Conservation (phyloP, 1,284 basidiomycete species). For the Austroboletus novae-zelandiae region DNA sequence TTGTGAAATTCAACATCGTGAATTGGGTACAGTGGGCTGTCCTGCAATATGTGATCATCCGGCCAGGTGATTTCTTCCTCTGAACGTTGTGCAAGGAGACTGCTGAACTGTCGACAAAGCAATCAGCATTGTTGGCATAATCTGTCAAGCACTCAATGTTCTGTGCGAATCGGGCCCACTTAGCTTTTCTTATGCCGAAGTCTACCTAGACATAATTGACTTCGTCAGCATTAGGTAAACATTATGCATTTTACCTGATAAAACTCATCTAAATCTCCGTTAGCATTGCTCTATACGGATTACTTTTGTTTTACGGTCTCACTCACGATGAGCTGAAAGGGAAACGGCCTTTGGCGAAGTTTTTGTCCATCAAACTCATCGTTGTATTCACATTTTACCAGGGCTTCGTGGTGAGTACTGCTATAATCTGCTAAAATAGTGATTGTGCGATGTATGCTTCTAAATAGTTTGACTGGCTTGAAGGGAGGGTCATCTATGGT, state of each 20-base stretch:
- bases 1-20: background rate
- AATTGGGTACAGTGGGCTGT: conserved; percentile 60
- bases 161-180: conserved; percentile 65
- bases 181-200: conserved; percentile 61
- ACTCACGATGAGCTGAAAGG: conserved; percentile 75
- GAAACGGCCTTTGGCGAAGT: conserved; percentile 79
- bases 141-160: conserved; percentile 64
- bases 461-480: conserved; percentile 55
- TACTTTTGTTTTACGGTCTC: conserved; percentile 79
- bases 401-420: conserved; percentile 57
- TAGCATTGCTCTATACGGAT: conserved; percentile 76
- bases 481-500: conserved; percentile 63
- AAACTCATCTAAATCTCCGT: conserved; percentile 2
- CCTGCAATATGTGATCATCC: conserved; percentile 80
- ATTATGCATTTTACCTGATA: background rate
- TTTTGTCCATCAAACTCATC: conserved; percentile 80
- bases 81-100: conserved; percentile 27
- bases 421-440: background rate
- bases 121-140: conserved; percentile 68
- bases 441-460: background rate
- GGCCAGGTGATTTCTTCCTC: conserved; percentile 51
- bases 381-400: conserved; percentile 87
- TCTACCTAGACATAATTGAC: conserved; percentile 71
- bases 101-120: conserved; percentile 19
- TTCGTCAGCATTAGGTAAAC: conserved; percentile 75